Conservation (phyloP, 805 yeast genomes). For the Metschnikowia drakensbergensis region DNA sequence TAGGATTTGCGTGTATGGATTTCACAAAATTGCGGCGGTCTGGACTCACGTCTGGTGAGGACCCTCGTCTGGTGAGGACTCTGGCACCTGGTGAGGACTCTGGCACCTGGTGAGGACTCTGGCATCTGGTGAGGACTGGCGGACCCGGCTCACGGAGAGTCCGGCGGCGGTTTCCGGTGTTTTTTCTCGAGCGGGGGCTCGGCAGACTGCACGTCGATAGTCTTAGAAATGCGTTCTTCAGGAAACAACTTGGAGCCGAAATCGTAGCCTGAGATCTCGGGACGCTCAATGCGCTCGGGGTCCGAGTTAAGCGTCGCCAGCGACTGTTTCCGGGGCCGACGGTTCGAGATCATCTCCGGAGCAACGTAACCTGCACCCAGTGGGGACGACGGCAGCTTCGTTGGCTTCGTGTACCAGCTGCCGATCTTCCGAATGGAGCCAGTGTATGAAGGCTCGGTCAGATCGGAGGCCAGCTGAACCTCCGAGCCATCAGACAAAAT, state of each 20-base stretch:
- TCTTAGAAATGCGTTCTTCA: slow-evolving; percentile 2
- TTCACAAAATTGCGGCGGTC: too few species aligned
- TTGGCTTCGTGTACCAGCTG: slow-evolving; percentile 62
- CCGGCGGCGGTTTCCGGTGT: slow-evolving; percentile 1
- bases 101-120: too few species aligned
- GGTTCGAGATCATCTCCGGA: slow-evolving; percentile 66
- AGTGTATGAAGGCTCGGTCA: background rate
- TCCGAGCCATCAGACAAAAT: slow-evolving; percentile 28
- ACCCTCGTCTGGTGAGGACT: too few species aligned
- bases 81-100: too few species aligned
- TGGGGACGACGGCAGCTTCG: slow-evolving; percentile 12
- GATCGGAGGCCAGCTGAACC: slow-evolving; percentile 2
- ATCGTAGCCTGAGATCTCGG: slow-evolving; percentile 13
- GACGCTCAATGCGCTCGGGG: slow-evolving; percentile 9
- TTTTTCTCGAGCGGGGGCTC: background rate
- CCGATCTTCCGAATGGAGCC: slow-evolving; percentile 43
- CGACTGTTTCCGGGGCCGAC: slow-evolving; percentile 37
- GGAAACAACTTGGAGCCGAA: slow-evolving; percentile 14
- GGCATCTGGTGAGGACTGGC: too few species aligned
- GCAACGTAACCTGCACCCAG: slow-evolving; percentile 31
- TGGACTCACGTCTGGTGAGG: too few species aligned
- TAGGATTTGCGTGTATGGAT: too few species aligned
- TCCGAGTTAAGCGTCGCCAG: slow-evolving; percentile 14
- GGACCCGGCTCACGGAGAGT: background rate
- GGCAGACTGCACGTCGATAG: slow-evolving; percentile 8